Evolutionary conservation across 225 moss, liverwort and hornwort species (phyloP), one percentile per base, ranked within the genome.

Genomic region (Thuidium tamariscinum): DNA sequence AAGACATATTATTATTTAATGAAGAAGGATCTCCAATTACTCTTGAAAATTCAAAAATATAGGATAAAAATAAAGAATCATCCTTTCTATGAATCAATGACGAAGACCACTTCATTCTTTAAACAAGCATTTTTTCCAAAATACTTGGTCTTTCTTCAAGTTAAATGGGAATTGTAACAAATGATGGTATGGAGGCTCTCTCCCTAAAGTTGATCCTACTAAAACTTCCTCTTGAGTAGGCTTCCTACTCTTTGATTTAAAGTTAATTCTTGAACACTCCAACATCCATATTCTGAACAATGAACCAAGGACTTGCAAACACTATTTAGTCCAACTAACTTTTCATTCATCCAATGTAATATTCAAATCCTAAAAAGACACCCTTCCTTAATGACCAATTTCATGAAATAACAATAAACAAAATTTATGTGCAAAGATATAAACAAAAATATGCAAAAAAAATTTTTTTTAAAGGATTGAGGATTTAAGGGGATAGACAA

Each of bases 91-190:
- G 0, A 19, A 4, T 46, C 12, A 51, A n/a, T 2, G 16, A 77
- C 25, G 16, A 36, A n/a, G 23, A 6, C 15, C 5, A 52, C 16
- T 8, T 15, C n/a, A 23, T 32, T 10, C 10, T 10, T 36, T 25
- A 2, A 10, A 54, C 10, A 36, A 54, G 8, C 6, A 16, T 76
- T 25, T 11, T 76, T 36, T 54, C 10, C 4, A 13, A 13, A 4
- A 34, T 21, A 34, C 1, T 74, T 74, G 6, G 3, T 4, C 5
- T n/a, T 5, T n/a, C 7, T 34, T 13, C 8, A 51, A 51, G 5
- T 21, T 22, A n/a, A 21, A 34, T 51, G 1, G 2, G 3, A 34
- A 20, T 8, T 34, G 0, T 21, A 0, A 5, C 10, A 1, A 34
- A 74, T 22, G 22, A 74, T 74, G 2, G 14, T 52, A 14, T 1